Conservation (phyloP, 352 stramenopile genomes). For the Phytopythium vexans region DNA sequence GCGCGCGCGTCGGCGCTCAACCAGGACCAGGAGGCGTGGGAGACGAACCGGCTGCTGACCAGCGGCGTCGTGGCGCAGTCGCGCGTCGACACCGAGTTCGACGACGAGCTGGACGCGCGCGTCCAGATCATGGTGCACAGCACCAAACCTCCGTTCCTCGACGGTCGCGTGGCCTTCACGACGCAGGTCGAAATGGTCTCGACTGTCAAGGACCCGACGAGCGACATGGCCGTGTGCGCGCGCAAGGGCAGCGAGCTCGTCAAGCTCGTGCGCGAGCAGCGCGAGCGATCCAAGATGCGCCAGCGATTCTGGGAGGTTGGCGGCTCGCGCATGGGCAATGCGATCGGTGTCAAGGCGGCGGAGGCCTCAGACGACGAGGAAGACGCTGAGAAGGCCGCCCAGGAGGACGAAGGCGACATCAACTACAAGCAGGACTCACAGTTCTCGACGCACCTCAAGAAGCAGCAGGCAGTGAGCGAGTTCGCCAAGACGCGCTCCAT, state of each 20-base stretch:
- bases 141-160: slow-evolving; percentile 97
- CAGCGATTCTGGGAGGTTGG: slow-evolving; percentile 99
- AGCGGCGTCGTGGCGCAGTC: slow-evolving; percentile 88
- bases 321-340: slow-evolving; percentile 95
- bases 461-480: slow-evolving; percentile 88
- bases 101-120: slow-evolving; percentile 93
- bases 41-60: slow-evolving; percentile 96
- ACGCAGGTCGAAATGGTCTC: slow-evolving; percentile 94
- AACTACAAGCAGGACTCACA: slow-evolving; percentile 95
- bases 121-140: slow-evolving; percentile 98
- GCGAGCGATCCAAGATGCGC: slow-evolving; percentile 91
- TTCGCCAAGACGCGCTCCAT: slow-evolving; percentile 97
- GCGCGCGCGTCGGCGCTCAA: slow-evolving; percentile 91
- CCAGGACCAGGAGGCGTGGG: slow-evolving; percentile 97
- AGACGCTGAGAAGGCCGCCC: slow-evolving; percentile 27
- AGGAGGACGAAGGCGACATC: slow-evolving; percentile 45
- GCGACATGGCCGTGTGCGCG: slow-evolving; percentile 94
- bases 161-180: slow-evolving; percentile 94
- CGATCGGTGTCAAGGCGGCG: slow-evolving; percentile 88
- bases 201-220: slow-evolving; percentile 94
- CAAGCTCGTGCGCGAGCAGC: slow-evolving; percentile 70
- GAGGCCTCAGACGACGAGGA: slow-evolving; percentile 58
- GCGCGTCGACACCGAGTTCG: slow-evolving; percentile 82
- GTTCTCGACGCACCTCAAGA: slow-evolving; percentile 94
- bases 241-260: slow-evolving; percentile 91